Percentiles rank a stretch among this genome's conserved stretches.
Conservation (phyloP, 2,329 filamentous ascomycete genomes). For the Botrytis cinerea region DNA sequence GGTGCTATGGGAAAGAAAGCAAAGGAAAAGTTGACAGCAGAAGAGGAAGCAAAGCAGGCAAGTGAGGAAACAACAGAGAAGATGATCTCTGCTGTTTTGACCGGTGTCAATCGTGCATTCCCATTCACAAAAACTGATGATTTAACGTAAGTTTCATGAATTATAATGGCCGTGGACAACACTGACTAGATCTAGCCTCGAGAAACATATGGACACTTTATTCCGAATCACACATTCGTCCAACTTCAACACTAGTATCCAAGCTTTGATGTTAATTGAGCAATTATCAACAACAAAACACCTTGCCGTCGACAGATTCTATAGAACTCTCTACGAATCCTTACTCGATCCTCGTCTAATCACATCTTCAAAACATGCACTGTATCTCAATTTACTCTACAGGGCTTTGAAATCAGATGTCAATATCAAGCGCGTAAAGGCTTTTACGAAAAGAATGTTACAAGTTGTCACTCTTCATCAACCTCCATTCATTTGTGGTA, state of each 20-base stretch:
- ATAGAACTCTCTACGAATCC: slow-evolving; percentile 93
- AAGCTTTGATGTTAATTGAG: slow-evolving; percentile 92
- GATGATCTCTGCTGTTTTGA: slow-evolving; percentile 85
- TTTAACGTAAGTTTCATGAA: slow-evolving; percentile 56
- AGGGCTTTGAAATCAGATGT: slow-evolving; percentile 85
- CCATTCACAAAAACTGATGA: slow-evolving; percentile 86
- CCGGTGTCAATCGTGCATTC: slow-evolving; percentile 92
- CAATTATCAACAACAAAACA: slow-evolving; percentile 83
- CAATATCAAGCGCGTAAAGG: slow-evolving; percentile 90
- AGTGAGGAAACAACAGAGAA: slow-evolving; percentile 70
- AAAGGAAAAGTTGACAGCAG: slow-evolving; percentile 44
- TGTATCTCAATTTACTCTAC: slow-evolving; percentile 92
- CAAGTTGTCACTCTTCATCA: slow-evolving; percentile 88
- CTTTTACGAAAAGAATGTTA: slow-evolving; percentile 90
- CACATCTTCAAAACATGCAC: slow-evolving; percentile 88
- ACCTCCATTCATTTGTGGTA: slow-evolving; percentile 86
- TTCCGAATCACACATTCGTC: slow-evolving; percentile 96
- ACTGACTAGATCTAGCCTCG: slow-evolving; percentile 57
- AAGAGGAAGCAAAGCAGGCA: slow-evolving; percentile 44
- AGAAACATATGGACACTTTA: slow-evolving; percentile 87
- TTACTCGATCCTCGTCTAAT: slow-evolving; percentile 85
- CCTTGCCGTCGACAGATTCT: slow-evolving; percentile 85
- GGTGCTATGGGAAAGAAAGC: slow-evolving; percentile 54
- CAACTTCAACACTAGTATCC: slow-evolving; percentile 98
- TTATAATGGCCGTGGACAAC: not conserved